phyloP scores from a whole-genome alignment of 495 filamentous ascomycete genomes.

The Filosporella fistucella region DNA sequence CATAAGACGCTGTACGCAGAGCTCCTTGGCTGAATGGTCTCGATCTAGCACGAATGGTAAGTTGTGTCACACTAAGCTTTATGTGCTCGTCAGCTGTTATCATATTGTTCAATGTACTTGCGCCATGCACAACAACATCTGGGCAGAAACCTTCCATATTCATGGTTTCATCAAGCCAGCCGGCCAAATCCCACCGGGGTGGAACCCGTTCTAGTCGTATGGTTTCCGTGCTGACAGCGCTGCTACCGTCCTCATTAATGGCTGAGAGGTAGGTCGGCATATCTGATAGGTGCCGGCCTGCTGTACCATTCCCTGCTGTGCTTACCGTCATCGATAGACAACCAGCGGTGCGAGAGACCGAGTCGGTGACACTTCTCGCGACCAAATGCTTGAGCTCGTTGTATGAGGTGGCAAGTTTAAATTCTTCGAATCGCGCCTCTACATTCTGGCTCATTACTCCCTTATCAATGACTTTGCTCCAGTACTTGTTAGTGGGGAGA shows the following conservation, averaged over 20 bases:
- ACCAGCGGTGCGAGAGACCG: slow-evolving; percentile 27
- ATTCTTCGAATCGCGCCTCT: slow-evolving; percentile 25
- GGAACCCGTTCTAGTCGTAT: slow-evolving; percentile 15
- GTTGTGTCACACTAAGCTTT: slow-evolving; percentile 20
- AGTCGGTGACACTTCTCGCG: slow-evolving; percentile 28
- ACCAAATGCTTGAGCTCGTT: slow-evolving; percentile 28
- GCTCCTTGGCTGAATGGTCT: slow-evolving; percentile 30
- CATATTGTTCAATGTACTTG: slow-evolving; percentile 25
- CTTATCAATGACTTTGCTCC: slow-evolving; percentile 1
- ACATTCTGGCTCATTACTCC: not conserved
- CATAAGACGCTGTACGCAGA: slow-evolving; percentile 27
- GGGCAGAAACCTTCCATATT: slow-evolving; percentile 26
- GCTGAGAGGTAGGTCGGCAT: slow-evolving; percentile 6
- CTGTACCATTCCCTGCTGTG: not conserved
- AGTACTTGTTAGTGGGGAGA: slow-evolving; percentile 22
- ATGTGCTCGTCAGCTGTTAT: slow-evolving; percentile 26
- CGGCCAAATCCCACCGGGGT: slow-evolving; percentile 24
- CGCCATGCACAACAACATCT: slow-evolving; percentile 15
- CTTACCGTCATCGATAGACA: slow-evolving; percentile 5
- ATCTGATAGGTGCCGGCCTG: not conserved
- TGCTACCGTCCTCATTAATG: slow-evolving; percentile 18
- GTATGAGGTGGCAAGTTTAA: slow-evolving; percentile 26
- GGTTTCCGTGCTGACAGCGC: not conserved
- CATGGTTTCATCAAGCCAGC: slow-evolving; percentile 29
- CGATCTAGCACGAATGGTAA: slow-evolving; percentile 24